Evolutionary conservation across 345 rosid species (phyloP), one percentile per base, ranked within the genome.

Genomic region (Hypericum perforatum): DNA sequence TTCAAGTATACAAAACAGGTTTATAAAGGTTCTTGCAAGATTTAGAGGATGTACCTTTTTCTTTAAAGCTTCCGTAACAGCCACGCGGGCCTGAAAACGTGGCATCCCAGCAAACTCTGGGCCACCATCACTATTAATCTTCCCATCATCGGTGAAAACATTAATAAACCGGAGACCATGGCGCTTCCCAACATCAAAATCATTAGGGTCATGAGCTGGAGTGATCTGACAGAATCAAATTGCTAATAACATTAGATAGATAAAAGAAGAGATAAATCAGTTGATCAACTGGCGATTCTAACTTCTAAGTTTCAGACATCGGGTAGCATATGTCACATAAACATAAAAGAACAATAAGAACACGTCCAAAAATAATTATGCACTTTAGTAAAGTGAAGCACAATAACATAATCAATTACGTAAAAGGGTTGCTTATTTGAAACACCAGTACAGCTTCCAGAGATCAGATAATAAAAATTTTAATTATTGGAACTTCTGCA

Each of bases 121-220:
- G 56, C 98, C 84, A 11, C 98, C 96, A 63, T 80, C 74, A 62
- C 85, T 75, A 63, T 88, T 88, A 70, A 92, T 85, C 54, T 77
- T 80, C 36, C 97, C 98, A 50, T 92, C 97, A 78, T 92, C 97
- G 10, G 95, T 81, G 42, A 92, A 80, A 60, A 92, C 73, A 75
- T 83, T 88, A 39, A 92, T 77, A 64, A 83, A 85, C 52, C 82
- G 80, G 43, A 92, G 86, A 60, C 66, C 67, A 67, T 85, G 95
- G 43, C 94, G 90, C 76, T 77, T 92, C 62, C 98, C 97, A 51
- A 85, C 95, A 59, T 82, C 82, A 67, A 77, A 92, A 76, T 92
- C 98, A 76, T 92, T 82, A 61, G 90, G 94, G 68, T 92, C 98
- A 55, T 92, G 98, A 0, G 95, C 97, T 5, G 98, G 98, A 60